A percentile compares a stretch with the other conserved stretches of the same genome.
phyloP scores from a whole-genome alignment of 441 rosid genomes.

The Gossypium davidsonii region DNA sequence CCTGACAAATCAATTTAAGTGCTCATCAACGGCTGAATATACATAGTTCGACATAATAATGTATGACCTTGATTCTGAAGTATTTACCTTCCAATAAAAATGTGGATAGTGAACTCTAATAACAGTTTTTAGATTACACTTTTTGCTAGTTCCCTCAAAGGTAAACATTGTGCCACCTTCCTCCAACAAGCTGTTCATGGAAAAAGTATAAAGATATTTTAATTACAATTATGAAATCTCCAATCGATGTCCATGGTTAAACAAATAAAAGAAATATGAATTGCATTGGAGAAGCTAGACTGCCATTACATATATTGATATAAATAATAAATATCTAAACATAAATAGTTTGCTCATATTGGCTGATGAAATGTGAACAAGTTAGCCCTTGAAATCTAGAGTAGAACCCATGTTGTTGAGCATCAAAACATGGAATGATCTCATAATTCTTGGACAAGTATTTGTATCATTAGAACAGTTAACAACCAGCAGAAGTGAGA shows the following conservation, averaged over 20 bases:
- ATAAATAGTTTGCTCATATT: neutral
- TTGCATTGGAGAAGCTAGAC: neutral
- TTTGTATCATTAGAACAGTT: neutral
- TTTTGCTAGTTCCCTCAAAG: conserved; percentile 41
- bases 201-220: neutral
- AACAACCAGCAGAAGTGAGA: neutral
- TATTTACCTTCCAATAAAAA: conserved; percentile 83
- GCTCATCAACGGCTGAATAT: conserved; percentile 1
- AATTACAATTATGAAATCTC: neutral
- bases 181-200: conserved; percentile 50
- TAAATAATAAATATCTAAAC: neutral
- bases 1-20: conserved; percentile 31
- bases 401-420: neutral
- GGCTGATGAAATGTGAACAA: neutral
- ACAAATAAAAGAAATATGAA: neutral
- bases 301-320: no score
- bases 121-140: conserved; percentile 31
- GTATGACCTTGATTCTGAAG: neutral
- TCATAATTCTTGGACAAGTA: neutral
- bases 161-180: conserved; percentile 69
- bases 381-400: neutral
- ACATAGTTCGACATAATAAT: no score
- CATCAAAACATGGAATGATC: neutral
- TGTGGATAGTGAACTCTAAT: conserved; percentile 66
- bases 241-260: neutral